A percentile compares a stretch with the other conserved stretches of the same genome.
Evolutionary conservation across 306 rosid species (phyloP).

Genomic region (Benincasa hispida): DNA sequence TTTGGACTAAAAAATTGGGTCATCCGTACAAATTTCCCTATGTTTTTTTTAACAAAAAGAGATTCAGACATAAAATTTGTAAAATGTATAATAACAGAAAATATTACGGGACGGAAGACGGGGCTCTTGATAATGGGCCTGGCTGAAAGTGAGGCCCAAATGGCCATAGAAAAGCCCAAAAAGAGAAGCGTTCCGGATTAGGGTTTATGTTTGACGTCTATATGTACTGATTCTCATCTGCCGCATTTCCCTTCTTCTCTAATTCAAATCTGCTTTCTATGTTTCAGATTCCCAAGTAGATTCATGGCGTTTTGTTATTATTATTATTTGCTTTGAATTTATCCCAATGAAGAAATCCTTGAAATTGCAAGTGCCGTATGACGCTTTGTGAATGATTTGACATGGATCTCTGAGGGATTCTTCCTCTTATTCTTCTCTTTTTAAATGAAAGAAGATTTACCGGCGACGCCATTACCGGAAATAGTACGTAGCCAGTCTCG

Average conservation of each 20-base stretch:
- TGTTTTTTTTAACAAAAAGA: too few relatives aligned
- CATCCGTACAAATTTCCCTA: too few relatives aligned
- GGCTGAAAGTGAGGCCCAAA: not conserved
- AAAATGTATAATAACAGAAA: too few relatives aligned
- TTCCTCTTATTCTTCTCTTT: not conserved
- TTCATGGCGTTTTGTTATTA: not conserved
- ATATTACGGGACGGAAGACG: too few relatives aligned
- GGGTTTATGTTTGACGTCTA: not conserved
- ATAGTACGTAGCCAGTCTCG: not conserved
- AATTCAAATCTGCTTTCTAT: not conserved
- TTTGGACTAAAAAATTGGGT: too few relatives aligned
- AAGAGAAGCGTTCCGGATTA: not conserved
- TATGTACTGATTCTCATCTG: not conserved
- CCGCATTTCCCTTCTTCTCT: not conserved
- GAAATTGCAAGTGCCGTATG: slow-evolving; percentile 87
- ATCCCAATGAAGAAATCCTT: slow-evolving; percentile 64
- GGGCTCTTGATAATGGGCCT: too few relatives aligned
- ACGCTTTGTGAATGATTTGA: slow-evolving; percentile 59
- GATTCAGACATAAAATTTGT: too few relatives aligned
- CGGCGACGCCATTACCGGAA: not conserved
- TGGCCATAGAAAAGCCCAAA: not conserved
- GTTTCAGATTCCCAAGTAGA: not conserved
- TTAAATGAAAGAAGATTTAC: not conserved
- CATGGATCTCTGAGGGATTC: slow-evolving; percentile 64
- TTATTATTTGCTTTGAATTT: not conserved